Evolutionary conservation across 768 basidiomycete genomes (phyloP).

Genomic region (Lactarius indigo): DNA sequence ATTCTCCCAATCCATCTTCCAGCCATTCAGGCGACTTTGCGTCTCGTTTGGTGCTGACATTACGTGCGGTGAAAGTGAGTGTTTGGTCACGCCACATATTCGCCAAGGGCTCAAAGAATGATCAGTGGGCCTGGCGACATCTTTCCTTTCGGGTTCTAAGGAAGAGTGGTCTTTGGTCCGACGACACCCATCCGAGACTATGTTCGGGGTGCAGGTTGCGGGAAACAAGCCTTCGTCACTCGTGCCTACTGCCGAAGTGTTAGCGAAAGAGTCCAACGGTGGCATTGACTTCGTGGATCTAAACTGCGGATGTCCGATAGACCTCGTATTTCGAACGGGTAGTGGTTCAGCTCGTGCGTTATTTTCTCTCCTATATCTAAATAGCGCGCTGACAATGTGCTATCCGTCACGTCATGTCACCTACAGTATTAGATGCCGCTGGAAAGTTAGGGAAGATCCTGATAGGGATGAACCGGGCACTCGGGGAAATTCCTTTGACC

Average conservation of each 20-base stretch:
- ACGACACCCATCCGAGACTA: conserved; percentile 80
- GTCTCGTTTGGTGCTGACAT: conserved; percentile 87
- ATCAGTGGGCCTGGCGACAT: conserved; percentile 90
- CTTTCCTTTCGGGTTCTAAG: conserved; percentile 82
- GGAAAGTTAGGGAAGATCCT: conserved; percentile 83
- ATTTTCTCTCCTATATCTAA: neutral
- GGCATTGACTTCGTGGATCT: conserved; percentile 89
- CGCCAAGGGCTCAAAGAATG: neutral
- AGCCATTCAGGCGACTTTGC: conserved; percentile 94
- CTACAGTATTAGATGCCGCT: conserved; percentile 75
- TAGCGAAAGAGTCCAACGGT: conserved; percentile 62
- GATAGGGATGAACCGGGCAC: conserved; percentile 84
- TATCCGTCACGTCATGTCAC: neutral
- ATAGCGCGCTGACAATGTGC: neutral
- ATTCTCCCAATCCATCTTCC: neutral
- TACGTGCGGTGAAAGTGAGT: conserved; percentile 87
- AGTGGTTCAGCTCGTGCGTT: conserved; percentile 84
- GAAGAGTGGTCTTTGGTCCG: conserved; percentile 95
- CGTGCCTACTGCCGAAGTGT: conserved; percentile 76
- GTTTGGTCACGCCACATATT: neutral
- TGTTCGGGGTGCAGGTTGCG: conserved; percentile 90
- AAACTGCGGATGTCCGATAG: conserved; percentile 97
- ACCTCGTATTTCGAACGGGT: conserved; percentile 87
- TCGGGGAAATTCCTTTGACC: conserved; percentile 89
- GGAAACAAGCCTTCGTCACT: conserved; percentile 81